Percentiles rank a stretch among this genome's conserved stretches.
Conservation (phyloP, 257 asterid species). For the Anisodus tanguticus region DNA sequence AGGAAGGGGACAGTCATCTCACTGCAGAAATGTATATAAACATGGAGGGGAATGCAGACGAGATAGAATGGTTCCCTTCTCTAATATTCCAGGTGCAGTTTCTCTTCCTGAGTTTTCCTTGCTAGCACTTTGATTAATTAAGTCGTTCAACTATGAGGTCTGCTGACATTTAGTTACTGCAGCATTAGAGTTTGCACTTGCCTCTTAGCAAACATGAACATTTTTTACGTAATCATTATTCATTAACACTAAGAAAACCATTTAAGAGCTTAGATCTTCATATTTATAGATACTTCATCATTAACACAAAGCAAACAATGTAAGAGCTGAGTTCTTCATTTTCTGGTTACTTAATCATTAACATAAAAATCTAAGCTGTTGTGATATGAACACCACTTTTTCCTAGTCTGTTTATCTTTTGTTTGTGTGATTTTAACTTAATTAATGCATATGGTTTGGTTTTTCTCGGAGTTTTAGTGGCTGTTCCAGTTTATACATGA, state of each 20-base stretch:
- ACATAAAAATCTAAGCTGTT: slow-evolving; percentile 2
- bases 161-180: slow-evolving; percentile 16
- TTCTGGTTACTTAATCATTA: slow-evolving; percentile 1
- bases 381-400: background rate
- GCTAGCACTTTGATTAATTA: slow-evolving; percentile 16
- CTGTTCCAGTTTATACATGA: background rate
- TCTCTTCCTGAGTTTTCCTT: slow-evolving; percentile 11
- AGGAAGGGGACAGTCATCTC: slow-evolving; percentile 93
- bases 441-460: background rate
- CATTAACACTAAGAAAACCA: background rate
- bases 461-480: background rate
- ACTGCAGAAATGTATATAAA: slow-evolving; percentile 82
- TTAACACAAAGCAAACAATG: background rate
- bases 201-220: background rate
- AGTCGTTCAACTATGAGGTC: background rate
- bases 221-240: background rate
- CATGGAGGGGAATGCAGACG: slow-evolving; percentile 81
- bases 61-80: slow-evolving; percentile 93
- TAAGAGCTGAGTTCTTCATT: background rate
- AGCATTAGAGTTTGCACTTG: background rate
- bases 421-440: slow-evolving; percentile 4
- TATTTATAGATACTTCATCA: background rate
- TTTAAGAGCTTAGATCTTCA: slow-evolving; percentile 10
- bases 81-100: slow-evolving; percentile 84
- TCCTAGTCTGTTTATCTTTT: slow-evolving; percentile 2